Evolutionary conservation across 495 filamentous ascomycete genomes (phyloP).

Genomic region (Aspergillus indologenus): DNA sequence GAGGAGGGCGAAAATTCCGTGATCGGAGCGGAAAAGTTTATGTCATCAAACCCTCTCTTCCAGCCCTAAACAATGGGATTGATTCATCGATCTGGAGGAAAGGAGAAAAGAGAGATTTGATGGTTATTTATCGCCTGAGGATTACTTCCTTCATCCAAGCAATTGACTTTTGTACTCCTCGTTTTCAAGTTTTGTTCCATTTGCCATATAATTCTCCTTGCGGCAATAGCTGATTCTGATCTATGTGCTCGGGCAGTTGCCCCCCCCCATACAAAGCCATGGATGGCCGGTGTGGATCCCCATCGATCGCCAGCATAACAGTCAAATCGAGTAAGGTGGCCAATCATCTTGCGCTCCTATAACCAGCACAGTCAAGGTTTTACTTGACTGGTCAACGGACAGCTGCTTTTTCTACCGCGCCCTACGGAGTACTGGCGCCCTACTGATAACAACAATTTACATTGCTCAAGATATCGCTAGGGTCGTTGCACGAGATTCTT

Average conservation of each 20-base stretch:
- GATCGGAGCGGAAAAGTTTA: constrained; percentile 37
- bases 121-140: no score
- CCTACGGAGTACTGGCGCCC: not conserved
- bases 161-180: no score
- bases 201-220: no score
- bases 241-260: not conserved
- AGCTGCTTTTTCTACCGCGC: not conserved
- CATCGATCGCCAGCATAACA: not conserved
- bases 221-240: no score
- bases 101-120: not conserved
- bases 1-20: constrained; percentile 29
- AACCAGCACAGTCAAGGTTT: not conserved
- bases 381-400: not conserved
- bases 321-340: not conserved
- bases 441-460: not conserved
- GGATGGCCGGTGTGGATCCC: not conserved
- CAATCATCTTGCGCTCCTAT: not conserved
- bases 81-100: not conserved
- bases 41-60: constrained; percentile 37
- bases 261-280: not conserved
- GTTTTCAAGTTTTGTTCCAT: no score
- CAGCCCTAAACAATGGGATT: constrained; percentile 27
- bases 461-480: no score
- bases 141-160: no score
- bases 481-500: not conserved